Evolutionary conservation across 306 rosid species (phyloP).

Genomic region (Acacia confusa): DNA sequence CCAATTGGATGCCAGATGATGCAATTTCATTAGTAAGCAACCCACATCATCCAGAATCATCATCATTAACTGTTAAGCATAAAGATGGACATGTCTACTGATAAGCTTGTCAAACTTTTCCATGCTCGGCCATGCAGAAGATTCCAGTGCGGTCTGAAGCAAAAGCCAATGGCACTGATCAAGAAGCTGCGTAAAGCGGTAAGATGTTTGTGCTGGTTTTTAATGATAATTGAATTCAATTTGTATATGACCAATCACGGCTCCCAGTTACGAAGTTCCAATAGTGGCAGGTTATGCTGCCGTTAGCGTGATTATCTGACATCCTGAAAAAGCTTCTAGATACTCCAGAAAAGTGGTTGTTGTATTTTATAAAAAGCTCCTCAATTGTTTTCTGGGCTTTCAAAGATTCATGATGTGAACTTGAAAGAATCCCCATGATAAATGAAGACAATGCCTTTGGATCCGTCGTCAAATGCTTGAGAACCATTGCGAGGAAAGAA

Average conservation of each 20-base stretch:
- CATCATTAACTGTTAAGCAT: no score
- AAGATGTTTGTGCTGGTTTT: neutral
- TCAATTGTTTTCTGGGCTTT: no score
- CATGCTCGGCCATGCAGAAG: constrained; percentile 63
- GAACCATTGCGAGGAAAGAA: constrained; percentile 87
- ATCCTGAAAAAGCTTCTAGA: no score
- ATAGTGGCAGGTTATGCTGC: neutral
- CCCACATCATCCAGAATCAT: no score
- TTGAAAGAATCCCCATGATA: no score
- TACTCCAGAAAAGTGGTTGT: no score
- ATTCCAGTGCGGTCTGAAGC: constrained; percentile 31
- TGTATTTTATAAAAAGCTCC: no score
- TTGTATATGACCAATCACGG: neutral
- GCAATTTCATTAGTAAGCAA: no score
- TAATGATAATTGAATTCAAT: neutral
- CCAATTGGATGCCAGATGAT: constrained; percentile 86
- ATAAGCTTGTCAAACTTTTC: constrained; percentile 69
- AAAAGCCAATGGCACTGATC: constrained; percentile 41
- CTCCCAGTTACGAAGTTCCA: neutral
- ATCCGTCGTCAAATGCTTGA: constrained; percentile 93
- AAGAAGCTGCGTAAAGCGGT: constrained; percentile 41
- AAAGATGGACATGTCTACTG: constrained; percentile 71
- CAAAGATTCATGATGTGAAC: no score
- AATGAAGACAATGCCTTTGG: no score
- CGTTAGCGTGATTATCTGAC: neutral